Evolutionary conservation across 2,329 filamentous ascomycete species (phyloP).

Genomic region (Ophiostoma ulmi): DNA sequence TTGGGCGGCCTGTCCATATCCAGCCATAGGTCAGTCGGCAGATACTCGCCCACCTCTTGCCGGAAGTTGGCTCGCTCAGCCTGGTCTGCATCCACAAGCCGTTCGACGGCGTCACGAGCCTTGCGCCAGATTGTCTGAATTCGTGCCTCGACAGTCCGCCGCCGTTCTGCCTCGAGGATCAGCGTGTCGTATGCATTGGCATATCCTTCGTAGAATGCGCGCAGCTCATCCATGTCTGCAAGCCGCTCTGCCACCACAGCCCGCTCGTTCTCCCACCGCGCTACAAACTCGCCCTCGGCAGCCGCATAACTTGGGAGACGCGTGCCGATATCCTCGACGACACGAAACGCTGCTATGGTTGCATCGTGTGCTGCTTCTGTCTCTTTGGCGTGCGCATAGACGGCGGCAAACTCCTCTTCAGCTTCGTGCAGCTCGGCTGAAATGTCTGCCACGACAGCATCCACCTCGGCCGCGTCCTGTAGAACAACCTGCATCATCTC

Average conservation of each 20-base stretch:
- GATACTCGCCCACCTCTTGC: slow-evolving; percentile 74
- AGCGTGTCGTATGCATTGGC: slow-evolving; percentile 77
- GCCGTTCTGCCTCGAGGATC: slow-evolving; percentile 74
- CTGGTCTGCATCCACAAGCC: slow-evolving; percentile 67
- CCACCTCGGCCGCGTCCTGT: slow-evolving; percentile 62
- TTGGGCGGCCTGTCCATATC: slow-evolving; percentile 60
- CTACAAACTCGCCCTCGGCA: slow-evolving; percentile 58
- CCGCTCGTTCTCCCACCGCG: slow-evolving; percentile 70
- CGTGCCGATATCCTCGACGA: slow-evolving; percentile 62
- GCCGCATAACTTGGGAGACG: slow-evolving; percentile 61
- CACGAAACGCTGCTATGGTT: slow-evolving; percentile 58
- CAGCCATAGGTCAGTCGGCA: slow-evolving; percentile 85
- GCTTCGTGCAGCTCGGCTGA: slow-evolving; percentile 70
- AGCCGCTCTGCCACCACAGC: slow-evolving; percentile 63
- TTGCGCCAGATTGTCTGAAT: slow-evolving; percentile 71
- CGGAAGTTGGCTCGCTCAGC: slow-evolving; percentile 72
- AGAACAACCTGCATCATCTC: slow-evolving; percentile 80
- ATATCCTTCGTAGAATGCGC: slow-evolving; percentile 83
- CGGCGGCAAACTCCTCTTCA: slow-evolving; percentile 61
- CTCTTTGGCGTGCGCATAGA: slow-evolving; percentile 58
- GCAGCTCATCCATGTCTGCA: slow-evolving; percentile 69
- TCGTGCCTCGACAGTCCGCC: slow-evolving; percentile 66
- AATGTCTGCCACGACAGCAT: slow-evolving; percentile 65
- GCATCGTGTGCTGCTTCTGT: slow-evolving; percentile 52
- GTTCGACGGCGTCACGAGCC: slow-evolving; percentile 70